Evolutionary conservation across 2,329 filamentous ascomycete genomes (phyloP), one percentile per base, ranked within the genome.

Genomic region (Xylaria arbuscula): DNA sequence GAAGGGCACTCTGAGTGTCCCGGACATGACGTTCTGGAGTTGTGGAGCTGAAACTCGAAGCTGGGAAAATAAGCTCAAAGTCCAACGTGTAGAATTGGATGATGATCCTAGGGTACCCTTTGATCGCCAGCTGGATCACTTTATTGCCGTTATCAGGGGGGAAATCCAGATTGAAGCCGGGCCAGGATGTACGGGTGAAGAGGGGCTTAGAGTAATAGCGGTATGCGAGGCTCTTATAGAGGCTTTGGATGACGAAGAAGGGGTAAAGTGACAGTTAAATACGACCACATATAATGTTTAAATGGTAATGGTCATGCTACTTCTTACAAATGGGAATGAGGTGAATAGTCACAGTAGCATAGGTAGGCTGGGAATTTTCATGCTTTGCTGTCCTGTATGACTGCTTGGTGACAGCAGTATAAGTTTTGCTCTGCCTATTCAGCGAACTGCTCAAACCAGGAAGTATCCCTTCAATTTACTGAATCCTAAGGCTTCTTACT

Each of bases 211-310:
- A 32, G 63, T 55, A 7, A 60, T 65, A 8, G 56, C 56, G 2
- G 56, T 65, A 38, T 60, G 63, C 17, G 55, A 65, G 56, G 63
- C 63, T n/a, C 38, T 55, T 48, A 55, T 60, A 60, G 28, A 47
- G 19, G 55, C 48, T 1, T 55, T 65, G 2, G 40, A 48, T 48
- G 38, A 60, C 32, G 22, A 11, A 28, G 48, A 60, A 22, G 63
- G 56, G 62, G 63, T 0, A 59, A 38, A 55, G 38, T 60, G 32
- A 34, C 11, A 10, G 63, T 58, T 32, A 22, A 54, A 51, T 17
- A 28, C 6, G 24, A n/a, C n/a, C n/a, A n/a, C n/a, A n/a, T n/a
- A n/a, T n/a, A n/a, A n/a, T n/a, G n/a, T n/a, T n/a, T n/a, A n/a
- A n/a, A n/a, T n/a, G n/a, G n/a, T n/a, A n/a, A n/a, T n/a, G n/a